Conservation (phyloP, 352 stramenopile genomes). For the Globisporangium paddicum region DNA sequence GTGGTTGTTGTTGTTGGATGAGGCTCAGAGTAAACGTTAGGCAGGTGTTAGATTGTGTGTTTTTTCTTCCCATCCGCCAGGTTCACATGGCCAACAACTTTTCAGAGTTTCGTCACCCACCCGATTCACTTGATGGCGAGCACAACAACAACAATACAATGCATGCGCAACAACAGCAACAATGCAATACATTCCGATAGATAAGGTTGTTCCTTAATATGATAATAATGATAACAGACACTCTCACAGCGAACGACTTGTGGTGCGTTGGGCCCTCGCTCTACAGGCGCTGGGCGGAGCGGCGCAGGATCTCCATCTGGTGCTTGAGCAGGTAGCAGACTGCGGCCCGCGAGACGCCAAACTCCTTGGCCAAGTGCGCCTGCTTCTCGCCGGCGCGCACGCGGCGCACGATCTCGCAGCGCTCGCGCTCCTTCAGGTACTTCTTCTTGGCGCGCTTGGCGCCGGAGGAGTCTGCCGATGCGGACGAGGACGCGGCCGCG, state of each 20-base stretch:
- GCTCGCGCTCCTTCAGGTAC: conserved; percentile 62
- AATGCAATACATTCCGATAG: background rate
- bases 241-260: background rate
- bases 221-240: conserved; percentile 1
- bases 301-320: conserved; percentile 53
- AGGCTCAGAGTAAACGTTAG: no score
- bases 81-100: no score
- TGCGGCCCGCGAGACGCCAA: conserved; percentile 51
- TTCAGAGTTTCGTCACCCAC: background rate
- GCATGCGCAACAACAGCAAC: no score
- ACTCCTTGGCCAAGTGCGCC: conserved; percentile 60
- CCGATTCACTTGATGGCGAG: background rate
- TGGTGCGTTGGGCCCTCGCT: background rate
- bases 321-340: conserved; percentile 66
- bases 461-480: background rate
- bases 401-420: conserved; percentile 58
- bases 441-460: conserved; percentile 55
- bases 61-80: no score
- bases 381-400: conserved; percentile 57
- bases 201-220: background rate
- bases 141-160: no score
- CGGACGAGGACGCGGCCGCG: background rate
- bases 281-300: conserved; percentile 35
- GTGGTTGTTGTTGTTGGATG: background rate
- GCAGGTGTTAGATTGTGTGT: no score